Base-by-base conservation (phyloP, 2,329 filamentous ascomycete species). In the Aspergillus sergii region DNA sequence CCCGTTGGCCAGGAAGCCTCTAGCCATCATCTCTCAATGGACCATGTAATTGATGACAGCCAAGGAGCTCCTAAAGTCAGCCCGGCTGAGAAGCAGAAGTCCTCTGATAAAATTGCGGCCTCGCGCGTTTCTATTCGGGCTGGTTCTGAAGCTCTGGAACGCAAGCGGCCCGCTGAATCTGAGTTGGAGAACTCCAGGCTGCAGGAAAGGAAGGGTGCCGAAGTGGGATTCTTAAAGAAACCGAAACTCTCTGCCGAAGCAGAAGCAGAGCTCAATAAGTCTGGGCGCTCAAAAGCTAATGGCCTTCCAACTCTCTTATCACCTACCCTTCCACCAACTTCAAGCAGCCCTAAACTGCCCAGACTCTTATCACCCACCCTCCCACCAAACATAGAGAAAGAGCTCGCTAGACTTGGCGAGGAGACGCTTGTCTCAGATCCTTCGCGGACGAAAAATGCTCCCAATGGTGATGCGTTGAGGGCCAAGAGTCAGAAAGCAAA, bases 361-460 rank as follows among this genome's bases (percentile, higher is more conserved):
- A 79, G 80, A 11, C 79, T 87, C 41, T 75, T 88, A n/a, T 88
- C 86, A 5, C 85, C 86, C 4, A 86, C 84, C 16, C 77, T 88
- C 4, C 86, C 86, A 8, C 79, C 83, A 2, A 83, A 82, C 59
- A 81, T 88, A 51, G 83, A 85, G 67, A 83, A 81, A 61, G 83
- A 86, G 60, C 72, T 88, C 30, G 79, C 77, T 9, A 73, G 80
- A 62, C 76, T 81, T 41, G 69, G 79, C 32, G 78, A 79, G 46
- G 75, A 74, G 39, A 72, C 76, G 23, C 59, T 69, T 50, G 55
- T 65, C 51, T 32, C 62, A 63, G 63, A 61, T 57, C 45, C 68
- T 60, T 26, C 58, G 36, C 65, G 69, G 59, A 58, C 68, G 63
- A 62, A 68, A 59, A 63, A 58, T 7, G 41, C 64, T 56, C 65